phyloP scores from a whole-genome alignment of 73 alveolate genomes.

The Uronychia binucleata region DNA sequence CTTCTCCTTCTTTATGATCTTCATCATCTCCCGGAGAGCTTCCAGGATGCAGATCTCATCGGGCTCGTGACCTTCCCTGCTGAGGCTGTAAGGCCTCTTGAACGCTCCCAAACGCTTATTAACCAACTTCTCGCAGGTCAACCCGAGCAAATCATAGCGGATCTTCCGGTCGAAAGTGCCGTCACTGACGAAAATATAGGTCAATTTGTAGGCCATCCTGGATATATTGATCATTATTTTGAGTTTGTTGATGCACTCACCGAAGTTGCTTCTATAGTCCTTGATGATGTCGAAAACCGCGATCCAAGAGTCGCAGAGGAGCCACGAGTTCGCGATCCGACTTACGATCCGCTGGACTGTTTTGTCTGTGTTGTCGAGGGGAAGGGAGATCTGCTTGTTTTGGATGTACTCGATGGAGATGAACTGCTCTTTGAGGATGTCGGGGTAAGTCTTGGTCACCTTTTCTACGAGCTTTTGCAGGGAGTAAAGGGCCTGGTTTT shows the following conservation, averaged over 20 bases:
- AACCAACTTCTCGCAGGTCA: constrained; percentile 31
- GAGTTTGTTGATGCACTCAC: constrained; percentile 31
- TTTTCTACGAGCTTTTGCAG: constrained; percentile 10
- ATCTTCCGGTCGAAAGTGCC: constrained; percentile 36
- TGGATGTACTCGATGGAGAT: constrained; percentile 28
- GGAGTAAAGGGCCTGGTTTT: constrained; percentile 22
- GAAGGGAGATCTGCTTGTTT: constrained; percentile 18
- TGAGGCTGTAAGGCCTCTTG: constrained; percentile 16
- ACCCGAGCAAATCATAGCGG: constrained; percentile 15
- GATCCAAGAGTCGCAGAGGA: constrained; percentile 20
- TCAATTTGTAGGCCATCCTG: constrained; percentile 20
- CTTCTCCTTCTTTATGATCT: background rate
- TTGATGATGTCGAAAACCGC: constrained; percentile 21
- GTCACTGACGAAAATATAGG: constrained; percentile 39
- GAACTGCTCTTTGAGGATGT: background rate
- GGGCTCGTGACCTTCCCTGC: constrained; percentile 10
- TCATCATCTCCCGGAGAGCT: background rate
- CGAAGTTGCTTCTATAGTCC: constrained; percentile 41
- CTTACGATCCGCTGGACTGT: constrained; percentile 1
- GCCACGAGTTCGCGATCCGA: constrained; percentile 20
- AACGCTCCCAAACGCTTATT: background rate
- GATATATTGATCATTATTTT: constrained; percentile 33
- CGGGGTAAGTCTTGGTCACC: constrained; percentile 13
- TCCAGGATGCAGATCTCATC: constrained; percentile 16
- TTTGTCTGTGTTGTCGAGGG: constrained; percentile 5